Evolutionary conservation across 2,329 filamentous ascomycete genomes (phyloP).

Genomic region (Epichloe baconii): DNA sequence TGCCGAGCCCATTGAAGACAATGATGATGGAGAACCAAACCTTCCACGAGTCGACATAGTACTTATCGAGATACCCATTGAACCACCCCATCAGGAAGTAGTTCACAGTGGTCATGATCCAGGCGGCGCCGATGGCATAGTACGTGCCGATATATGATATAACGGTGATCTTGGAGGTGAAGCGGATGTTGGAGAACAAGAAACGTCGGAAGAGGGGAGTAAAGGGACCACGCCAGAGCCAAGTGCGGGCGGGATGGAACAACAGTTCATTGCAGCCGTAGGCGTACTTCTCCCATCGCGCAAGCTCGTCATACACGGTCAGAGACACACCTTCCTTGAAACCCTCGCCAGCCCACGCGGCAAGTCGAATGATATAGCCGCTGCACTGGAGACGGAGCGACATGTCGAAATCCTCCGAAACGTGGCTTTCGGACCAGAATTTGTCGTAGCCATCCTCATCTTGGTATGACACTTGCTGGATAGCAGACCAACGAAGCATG

Average conservation of each 20-base stretch:
- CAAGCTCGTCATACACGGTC: slow-evolving; percentile 73
- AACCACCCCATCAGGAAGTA: slow-evolving; percentile 68
- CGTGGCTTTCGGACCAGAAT: slow-evolving; percentile 70
- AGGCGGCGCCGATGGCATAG: slow-evolving; percentile 64
- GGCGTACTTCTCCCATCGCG: slow-evolving; percentile 78
- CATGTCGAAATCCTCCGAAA: slow-evolving; percentile 76
- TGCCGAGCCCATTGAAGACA: slow-evolving; percentile 64
- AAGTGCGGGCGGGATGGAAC: slow-evolving; percentile 64
- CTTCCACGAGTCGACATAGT: slow-evolving; percentile 67
- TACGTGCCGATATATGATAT: slow-evolving; percentile 70
- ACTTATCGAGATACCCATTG: slow-evolving; percentile 66
- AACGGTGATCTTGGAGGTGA: slow-evolving; percentile 65
- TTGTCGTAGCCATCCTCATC: slow-evolving; percentile 63
- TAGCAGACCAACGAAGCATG: slow-evolving; percentile 60
- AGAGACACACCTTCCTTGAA: slow-evolving; percentile 77
- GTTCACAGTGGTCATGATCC: slow-evolving; percentile 60
- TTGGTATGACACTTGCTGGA: slow-evolving; percentile 59
- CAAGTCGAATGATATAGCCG: slow-evolving; percentile 61
- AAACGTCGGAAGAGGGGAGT: slow-evolving; percentile 68
- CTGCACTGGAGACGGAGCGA: slow-evolving; percentile 60
- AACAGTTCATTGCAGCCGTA: slow-evolving; percentile 74
- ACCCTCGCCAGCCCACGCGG: slow-evolving; percentile 59
- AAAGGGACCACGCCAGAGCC: slow-evolving; percentile 62
- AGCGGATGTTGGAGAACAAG: slow-evolving; percentile 57
- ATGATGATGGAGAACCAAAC: slow-evolving; percentile 72